These are phyloP conservation scores for Penicillium cinerascens DNA, from an alignment of 495 filamentous ascomycete genomes.

Conservation along the genomic window DNA sequence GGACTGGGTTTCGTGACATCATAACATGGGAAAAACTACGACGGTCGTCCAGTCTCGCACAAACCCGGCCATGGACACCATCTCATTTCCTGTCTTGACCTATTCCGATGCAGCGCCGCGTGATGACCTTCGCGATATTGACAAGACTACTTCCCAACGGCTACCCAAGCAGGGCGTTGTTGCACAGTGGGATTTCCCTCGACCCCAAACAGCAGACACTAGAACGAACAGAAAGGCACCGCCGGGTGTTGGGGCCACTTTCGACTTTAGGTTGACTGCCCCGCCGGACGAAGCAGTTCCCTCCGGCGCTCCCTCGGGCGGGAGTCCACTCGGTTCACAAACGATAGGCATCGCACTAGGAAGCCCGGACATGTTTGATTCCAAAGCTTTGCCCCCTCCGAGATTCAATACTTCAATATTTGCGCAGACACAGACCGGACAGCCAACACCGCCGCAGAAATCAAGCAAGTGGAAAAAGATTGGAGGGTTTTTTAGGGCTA, in stretches of 20 bases:
- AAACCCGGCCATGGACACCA: conserved; percentile 19
- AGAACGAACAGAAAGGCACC: conserved; percentile 16
- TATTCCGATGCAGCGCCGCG: conserved; percentile 35
- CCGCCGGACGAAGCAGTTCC: conserved; percentile 28
- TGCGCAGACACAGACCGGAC: conserved; percentile 19
- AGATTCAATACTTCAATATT: conserved; percentile 18
- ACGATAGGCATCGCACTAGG: conserved; percentile 55
- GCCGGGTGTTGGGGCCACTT: conserved; percentile 18
- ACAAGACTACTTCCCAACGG: conserved; percentile 3
- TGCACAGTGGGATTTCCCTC: conserved; percentile 21
- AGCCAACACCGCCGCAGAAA: conserved; percentile 31
- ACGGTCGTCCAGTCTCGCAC: conserved; percentile 31
- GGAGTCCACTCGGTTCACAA: conserved; percentile 23
- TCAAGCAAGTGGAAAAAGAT: conserved; percentile 58
- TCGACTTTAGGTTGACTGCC: conserved; percentile 37
- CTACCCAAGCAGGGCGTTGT: conserved; percentile 4
- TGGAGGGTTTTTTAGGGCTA: conserved; percentile 49
- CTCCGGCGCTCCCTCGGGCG: conserved; percentile 4
- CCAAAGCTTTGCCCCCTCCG: conserved; percentile 19
- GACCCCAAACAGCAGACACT: conserved; percentile 20
- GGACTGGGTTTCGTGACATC: background rate
- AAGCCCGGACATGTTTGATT: conserved; percentile 43
- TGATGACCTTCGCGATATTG: conserved; percentile 27
- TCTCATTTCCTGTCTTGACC: conserved; percentile 35
- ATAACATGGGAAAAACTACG: conserved; percentile 28